A percentile compares a stretch with the other conserved stretches of the same genome.
Conservation (phyloP, 176 grass and related monocot genomes). For the Cocos nucifera region DNA sequence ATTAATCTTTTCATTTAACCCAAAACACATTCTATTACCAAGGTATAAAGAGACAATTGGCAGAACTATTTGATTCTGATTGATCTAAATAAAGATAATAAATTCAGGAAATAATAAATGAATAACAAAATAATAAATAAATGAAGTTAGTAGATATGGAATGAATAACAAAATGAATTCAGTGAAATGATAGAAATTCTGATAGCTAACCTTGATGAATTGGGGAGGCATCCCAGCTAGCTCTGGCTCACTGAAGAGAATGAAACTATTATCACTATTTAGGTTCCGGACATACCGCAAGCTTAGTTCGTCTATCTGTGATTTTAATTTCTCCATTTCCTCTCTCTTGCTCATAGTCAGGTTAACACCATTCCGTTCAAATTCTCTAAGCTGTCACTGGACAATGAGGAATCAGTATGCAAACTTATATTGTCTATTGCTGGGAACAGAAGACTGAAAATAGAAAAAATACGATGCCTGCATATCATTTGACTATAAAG, state of each 20-base stretch:
- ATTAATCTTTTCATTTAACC: too few relatives aligned
- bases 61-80: too few relatives aligned
- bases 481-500: too few relatives aligned
- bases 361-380: slow-evolving; percentile 71
- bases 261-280: slow-evolving; percentile 47
- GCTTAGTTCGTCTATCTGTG: slow-evolving; percentile 63
- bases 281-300: slow-evolving; percentile 74
- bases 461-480: too few relatives aligned
- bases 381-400: slow-evolving; percentile 82
- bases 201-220: slow-evolving; percentile 65
- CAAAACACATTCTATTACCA: too few relatives aligned
- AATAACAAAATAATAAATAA: too few relatives aligned
- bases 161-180: background rate
- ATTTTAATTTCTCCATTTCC: slow-evolving; percentile 73
- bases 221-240: slow-evolving; percentile 78
- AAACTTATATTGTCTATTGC: too few relatives aligned
- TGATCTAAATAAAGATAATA: too few relatives aligned
- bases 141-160: background rate
- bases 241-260: slow-evolving; percentile 62
- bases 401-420: slow-evolving; percentile 37
- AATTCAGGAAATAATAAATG: too few relatives aligned
- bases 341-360: slow-evolving; percentile 63
- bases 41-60: too few relatives aligned
- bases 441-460: too few relatives aligned
- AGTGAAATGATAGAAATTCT: background rate